Evolutionary conservation across 2,329 filamentous ascomycete species (phyloP).

Genomic region (Trichophyton mentagrophytes): DNA sequence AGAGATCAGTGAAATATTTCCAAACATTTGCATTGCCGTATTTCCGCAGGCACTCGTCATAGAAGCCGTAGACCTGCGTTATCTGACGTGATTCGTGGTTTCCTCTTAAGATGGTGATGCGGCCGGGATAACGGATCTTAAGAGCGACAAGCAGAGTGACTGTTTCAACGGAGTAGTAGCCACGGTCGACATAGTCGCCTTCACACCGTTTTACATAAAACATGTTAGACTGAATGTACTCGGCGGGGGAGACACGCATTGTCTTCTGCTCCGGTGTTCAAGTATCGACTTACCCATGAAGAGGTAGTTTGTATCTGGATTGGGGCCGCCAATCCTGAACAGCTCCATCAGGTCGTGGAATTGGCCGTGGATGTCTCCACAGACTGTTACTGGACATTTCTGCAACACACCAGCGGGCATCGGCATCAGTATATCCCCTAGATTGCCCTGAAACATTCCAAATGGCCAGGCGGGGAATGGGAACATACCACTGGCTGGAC

Average conservation of each 20-base stretch:
- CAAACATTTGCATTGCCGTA: constrained; percentile 67
- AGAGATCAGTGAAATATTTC: constrained; percentile 68
- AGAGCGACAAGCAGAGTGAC: constrained; percentile 60
- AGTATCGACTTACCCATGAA: constrained; percentile 58
- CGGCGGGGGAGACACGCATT: not conserved
- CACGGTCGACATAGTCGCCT: constrained; percentile 61
- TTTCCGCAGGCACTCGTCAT: constrained; percentile 64
- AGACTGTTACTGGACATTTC: constrained; percentile 68
- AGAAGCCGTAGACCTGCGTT: constrained; percentile 67
- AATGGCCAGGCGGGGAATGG: constrained; percentile 14
- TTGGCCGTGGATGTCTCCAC: constrained; percentile 96
- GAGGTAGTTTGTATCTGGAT: constrained; percentile 89
- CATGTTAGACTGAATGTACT: not conserved
- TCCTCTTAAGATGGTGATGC: constrained; percentile 59
- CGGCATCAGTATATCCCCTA: not conserved
- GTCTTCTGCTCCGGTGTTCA: too few relatives aligned
- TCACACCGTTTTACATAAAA: not conserved
- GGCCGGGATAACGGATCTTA: constrained; percentile 55
- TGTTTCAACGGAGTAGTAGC: constrained; percentile 62
- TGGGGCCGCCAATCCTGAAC: constrained; percentile 91
- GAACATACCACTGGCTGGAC: constrained; percentile 87
- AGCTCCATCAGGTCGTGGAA: constrained; percentile 97
- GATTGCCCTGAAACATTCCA: not conserved
- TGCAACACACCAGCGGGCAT: not conserved
- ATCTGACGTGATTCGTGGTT: constrained; percentile 69